Conservation (phyloP, 139 green algal species). For the Deuterostichococcus epilithicus region DNA sequence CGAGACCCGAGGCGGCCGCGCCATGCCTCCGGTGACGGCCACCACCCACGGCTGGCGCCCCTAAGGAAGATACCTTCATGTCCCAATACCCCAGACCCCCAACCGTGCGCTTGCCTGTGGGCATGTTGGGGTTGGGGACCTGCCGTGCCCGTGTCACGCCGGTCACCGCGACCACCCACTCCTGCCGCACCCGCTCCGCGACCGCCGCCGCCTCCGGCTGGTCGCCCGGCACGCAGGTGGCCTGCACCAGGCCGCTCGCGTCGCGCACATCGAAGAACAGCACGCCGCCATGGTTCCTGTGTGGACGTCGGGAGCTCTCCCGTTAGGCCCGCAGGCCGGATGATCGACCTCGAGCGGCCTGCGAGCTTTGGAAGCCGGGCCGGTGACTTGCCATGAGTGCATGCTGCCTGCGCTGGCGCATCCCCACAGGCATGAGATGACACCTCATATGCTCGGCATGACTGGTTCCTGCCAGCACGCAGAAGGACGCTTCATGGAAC, state of each 20-base stretch:
- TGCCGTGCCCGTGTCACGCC: slow-evolving; percentile 70
- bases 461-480: too few relatives aligned
- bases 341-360: too few relatives aligned
- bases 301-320: too few relatives aligned
- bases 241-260: slow-evolving; percentile 90
- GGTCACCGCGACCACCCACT: slow-evolving; percentile 85
- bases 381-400: too few relatives aligned
- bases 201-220: slow-evolving; percentile 45
- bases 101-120: slow-evolving; percentile 60
- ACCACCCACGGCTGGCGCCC: too few relatives aligned
- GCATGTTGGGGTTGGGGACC: slow-evolving; percentile 81
- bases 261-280: slow-evolving; percentile 93
- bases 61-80: background rate
- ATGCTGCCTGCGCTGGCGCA: too few relatives aligned
- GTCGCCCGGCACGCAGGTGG: slow-evolving; percentile 25
- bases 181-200: slow-evolving; percentile 62
- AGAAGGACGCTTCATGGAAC: too few relatives aligned
- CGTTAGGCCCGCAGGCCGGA: too few relatives aligned
- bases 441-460: too few relatives aligned
- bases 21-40: background rate
- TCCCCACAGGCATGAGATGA: too few relatives aligned
- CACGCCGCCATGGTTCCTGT: slow-evolving; percentile 88
- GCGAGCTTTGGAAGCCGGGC: too few relatives aligned
- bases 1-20: too few relatives aligned
- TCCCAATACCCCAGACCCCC: background rate